Conservation (phyloP, 495 filamentous ascomycete species). For the Penicillium turbatum region DNA sequence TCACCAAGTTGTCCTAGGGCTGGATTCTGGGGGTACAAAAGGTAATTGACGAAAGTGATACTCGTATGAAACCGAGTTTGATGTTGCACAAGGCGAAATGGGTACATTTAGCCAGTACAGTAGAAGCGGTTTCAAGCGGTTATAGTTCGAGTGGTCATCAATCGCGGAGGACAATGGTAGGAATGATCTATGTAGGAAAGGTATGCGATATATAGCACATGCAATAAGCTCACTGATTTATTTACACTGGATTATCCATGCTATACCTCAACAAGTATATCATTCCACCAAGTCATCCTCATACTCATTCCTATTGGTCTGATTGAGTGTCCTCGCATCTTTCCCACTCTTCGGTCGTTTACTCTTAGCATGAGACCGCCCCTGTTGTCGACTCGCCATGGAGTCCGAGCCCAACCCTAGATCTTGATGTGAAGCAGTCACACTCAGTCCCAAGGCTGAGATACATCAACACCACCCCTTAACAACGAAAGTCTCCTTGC, state of each 20-base stretch:
- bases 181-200: too few species aligned
- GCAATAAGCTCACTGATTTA: too few species aligned
- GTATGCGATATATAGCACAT: too few species aligned
- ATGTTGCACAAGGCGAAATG: background rate
- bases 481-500: slow-evolving; percentile 1
- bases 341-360: background rate
- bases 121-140: too few species aligned
- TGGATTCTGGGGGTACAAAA: too few species aligned
- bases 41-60: too few species aligned
- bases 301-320: background rate
- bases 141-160: too few species aligned
- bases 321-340: background rate
- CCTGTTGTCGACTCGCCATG: background rate
- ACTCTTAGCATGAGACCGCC: background rate
- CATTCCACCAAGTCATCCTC: background rate
- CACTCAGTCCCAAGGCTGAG: background rate
- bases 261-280: background rate
- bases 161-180: too few species aligned
- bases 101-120: background rate
- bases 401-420: background rate
- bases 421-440: slow-evolving; percentile 6
- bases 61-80: background rate
- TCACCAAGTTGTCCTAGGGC: background rate
- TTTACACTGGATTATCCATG: too few species aligned
- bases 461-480: background rate